Percentiles rank a stretch among this genome's conserved stretches.
phyloP scores from a whole-genome alignment of 208 protist species.

The Angomonas deanei region DNA sequence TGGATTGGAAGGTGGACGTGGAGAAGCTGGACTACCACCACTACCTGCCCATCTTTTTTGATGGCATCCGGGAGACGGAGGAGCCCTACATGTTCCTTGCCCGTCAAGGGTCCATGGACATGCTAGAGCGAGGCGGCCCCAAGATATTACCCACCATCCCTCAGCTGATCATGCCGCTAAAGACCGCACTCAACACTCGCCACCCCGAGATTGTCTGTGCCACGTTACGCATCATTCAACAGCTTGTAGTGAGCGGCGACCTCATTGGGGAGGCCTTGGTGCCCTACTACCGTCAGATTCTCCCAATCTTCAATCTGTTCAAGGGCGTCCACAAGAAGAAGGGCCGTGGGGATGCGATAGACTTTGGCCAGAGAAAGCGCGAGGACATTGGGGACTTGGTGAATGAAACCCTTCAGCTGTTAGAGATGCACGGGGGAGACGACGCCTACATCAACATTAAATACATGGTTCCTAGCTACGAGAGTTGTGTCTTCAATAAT shows the following conservation, averaged over 20 bases:
- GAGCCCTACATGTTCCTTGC: slow-evolving; percentile 96
- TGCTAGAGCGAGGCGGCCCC: slow-evolving; percentile 90
- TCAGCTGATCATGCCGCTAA: slow-evolving; percentile 98
- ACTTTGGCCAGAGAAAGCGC: slow-evolving; percentile 93
- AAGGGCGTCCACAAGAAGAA: slow-evolving; percentile 88
- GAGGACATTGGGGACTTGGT: slow-evolving; percentile 94
- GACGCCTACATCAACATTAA: slow-evolving; percentile 96
- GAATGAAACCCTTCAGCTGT: slow-evolving; percentile 96
- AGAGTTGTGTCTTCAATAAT: slow-evolving; percentile 79
- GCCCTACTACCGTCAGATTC: slow-evolving; percentile 98
- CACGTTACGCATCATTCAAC: slow-evolving; percentile 95
- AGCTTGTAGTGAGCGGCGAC: slow-evolving; percentile 93
- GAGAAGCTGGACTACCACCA: slow-evolving; percentile 98
- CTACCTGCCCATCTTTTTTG: slow-evolving; percentile 99
- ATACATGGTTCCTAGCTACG: slow-evolving; percentile 94
- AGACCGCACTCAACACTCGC: slow-evolving; percentile 96
- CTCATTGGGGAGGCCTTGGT: slow-evolving; percentile 96
- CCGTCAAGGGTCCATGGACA: slow-evolving; percentile 90
- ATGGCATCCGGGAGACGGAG: slow-evolving; percentile 96
- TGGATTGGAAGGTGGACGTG: slow-evolving; percentile 97
- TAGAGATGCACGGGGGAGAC: slow-evolving; percentile 88
- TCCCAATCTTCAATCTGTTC: slow-evolving; percentile 99
- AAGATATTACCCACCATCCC: slow-evolving; percentile 98
- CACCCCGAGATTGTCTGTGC: slow-evolving; percentile 94
- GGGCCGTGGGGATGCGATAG: slow-evolving; percentile 92